phyloP scores from a whole-genome alignment of 176 grass and related monocot species.

The Paspalum vaginatum region DNA sequence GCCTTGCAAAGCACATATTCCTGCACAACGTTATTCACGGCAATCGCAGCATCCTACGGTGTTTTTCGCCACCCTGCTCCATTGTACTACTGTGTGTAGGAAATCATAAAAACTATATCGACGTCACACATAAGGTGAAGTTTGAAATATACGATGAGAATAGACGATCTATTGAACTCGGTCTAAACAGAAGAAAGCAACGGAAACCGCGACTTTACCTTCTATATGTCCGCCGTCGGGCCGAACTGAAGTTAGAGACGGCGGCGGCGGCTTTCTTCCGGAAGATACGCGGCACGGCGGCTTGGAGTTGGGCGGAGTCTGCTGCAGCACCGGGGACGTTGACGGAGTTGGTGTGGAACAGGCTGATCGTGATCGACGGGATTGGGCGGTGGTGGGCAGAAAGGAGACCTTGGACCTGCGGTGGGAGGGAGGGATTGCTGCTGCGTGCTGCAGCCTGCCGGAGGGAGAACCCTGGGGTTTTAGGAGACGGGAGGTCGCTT shows the following conservation, averaged over 20 bases:
- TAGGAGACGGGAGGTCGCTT: not conserved
- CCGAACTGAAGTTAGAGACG: not conserved
- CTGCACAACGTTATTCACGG: not conserved
- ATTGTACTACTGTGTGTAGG: too few species aligned
- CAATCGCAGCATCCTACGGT: not conserved
- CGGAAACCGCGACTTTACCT: too few species aligned
- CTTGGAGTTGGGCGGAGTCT: not conserved
- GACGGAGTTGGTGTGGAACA: not conserved
- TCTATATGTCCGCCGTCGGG: not conserved
- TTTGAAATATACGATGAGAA: too few species aligned
- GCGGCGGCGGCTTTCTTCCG: not conserved
- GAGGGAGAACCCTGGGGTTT: not conserved
- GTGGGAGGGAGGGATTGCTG: not conserved
- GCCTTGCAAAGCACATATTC: not conserved
- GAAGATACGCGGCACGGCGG: not conserved
- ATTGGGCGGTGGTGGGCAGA: not conserved
- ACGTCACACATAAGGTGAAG: too few species aligned
- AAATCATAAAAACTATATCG: too few species aligned
- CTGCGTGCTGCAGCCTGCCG: not conserved
- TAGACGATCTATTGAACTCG: too few species aligned
- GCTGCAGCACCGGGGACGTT: not conserved
- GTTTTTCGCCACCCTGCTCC: not conserved
- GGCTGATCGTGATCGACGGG: not conserved
- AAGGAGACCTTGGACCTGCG: too few species aligned
- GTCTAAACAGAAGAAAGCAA: not conserved